Conservation (phyloP, 768 basidiomycete species). For the Xerocomus spinulosus region DNA sequence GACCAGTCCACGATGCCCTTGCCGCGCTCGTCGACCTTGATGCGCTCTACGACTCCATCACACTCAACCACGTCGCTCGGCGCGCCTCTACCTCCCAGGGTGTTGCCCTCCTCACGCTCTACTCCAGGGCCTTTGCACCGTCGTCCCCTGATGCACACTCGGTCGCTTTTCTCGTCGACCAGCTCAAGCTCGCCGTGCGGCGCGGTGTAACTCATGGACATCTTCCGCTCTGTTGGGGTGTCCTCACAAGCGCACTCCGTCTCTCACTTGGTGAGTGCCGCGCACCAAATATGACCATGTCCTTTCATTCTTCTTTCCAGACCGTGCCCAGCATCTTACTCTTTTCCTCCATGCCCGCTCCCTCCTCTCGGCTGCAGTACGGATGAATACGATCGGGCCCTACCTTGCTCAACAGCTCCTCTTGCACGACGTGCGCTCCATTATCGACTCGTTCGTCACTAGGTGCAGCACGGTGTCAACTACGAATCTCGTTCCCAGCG, state of each 20-base stretch:
- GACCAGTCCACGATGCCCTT: constrained; percentile 29
- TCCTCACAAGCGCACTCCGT: constrained; percentile 73
- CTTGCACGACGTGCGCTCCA: constrained; percentile 60
- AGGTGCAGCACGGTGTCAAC: constrained; percentile 49
- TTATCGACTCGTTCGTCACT: constrained; percentile 54
- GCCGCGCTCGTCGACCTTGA: constrained; percentile 55
- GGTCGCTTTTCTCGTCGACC: constrained; percentile 46
- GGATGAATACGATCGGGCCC: constrained; percentile 88
- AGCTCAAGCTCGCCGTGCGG: constrained; percentile 65
- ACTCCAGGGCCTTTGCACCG: constrained; percentile 79
- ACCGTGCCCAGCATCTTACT: constrained; percentile 79
- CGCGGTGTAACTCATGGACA: constrained; percentile 70
- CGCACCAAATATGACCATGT: background rate
- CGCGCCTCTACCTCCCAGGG: constrained; percentile 91
- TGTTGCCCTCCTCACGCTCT: constrained; percentile 85
- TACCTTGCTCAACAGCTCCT: constrained; percentile 89
- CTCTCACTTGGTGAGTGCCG: constrained; percentile 56
- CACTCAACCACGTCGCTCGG: constrained; percentile 83
- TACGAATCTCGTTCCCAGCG: constrained; percentile 30
- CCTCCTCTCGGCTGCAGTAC: constrained; percentile 85
- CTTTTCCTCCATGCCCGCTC: constrained; percentile 91
- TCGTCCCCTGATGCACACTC: constrained; percentile 13
- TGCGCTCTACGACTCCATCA: constrained; percentile 75
- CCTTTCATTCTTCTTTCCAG: constrained; percentile 37
- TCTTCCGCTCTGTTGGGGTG: constrained; percentile 87